Base-by-base conservation (phyloP, 371 early-diverging fungal genomes). In the Syncephalastrum contaminatum region DNA sequence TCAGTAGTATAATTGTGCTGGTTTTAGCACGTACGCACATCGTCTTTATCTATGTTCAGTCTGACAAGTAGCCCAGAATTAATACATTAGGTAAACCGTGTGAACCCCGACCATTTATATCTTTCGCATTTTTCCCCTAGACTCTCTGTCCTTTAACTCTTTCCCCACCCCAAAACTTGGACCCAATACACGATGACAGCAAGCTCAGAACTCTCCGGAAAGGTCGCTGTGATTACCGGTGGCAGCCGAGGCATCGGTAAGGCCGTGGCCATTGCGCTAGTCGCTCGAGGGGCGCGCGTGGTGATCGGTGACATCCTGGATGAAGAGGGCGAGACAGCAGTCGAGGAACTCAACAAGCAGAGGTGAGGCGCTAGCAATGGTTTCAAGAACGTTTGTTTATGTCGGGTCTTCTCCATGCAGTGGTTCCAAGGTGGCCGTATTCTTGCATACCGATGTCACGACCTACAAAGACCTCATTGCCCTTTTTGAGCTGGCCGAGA, bases 211-310 rank as follows among this genome's bases (percentile, higher is more conserved):
- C 12, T 30, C 36, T 30, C 36, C 36, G 36, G 36, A 6, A 88
- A 87, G 57, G 83, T 87, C 2, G 87, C 82, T 0, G 69, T 89
- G 47, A 75, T 89, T 47, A 89, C 89, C 4, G 87, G 87, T 20
- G 84, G 63, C 0, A 60, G 81, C 15, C 72, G 72, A 1, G 88
- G 88, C 4, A 82, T 86, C 54, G 88, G 88, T 51, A 75, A 69
- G 54, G 75, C 77, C 3, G 68, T 85, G 14, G 73, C 79, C n/a
- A 59, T 63, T 54, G 56, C 75, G 10, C 69, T 86, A 4, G 69
- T 72, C 43, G 56, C 62, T 19, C 60, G 67, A 39, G 84, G 87
- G 18, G 83, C 70, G 44, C 67, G 66, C 25, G 80, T 88, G 2
- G 82, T 85, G 2, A 60, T 89, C 50, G 87, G 78, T 25, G 90